Evolutionary conservation across 176 grass and related monocot species (phyloP).

Genomic region (Cymbopogon citratus): DNA sequence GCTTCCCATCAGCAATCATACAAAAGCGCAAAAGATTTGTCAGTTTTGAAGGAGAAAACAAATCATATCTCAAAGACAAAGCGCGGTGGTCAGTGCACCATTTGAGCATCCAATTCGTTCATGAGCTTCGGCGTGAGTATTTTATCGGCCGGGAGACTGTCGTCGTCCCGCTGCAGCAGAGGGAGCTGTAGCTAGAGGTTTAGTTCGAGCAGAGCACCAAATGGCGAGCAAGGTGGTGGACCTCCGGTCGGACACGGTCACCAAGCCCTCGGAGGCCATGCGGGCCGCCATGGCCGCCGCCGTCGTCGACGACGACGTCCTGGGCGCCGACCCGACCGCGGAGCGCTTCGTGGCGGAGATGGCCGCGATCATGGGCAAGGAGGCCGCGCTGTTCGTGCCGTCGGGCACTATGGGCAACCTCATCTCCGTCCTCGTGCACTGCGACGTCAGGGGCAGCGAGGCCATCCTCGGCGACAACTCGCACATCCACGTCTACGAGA

Average conservation of each 20-base stretch:
- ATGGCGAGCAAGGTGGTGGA: slow-evolving; percentile 70
- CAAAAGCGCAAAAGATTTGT: not conserved
- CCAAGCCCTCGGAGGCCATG: slow-evolving; percentile 79
- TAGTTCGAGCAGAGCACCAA: not conserved
- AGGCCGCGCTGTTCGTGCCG: slow-evolving; percentile 81
- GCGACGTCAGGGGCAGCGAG: slow-evolving; percentile 77
- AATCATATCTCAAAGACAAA: not conserved
- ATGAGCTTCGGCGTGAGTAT: not conserved
- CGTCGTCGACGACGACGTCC: slow-evolving; percentile 83
- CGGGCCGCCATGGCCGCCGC: slow-evolving; percentile 81
- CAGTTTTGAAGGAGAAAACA: not conserved
- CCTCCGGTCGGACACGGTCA: slow-evolving; percentile 88
- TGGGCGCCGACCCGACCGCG: slow-evolving; percentile 75
- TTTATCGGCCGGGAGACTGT: not conserved
- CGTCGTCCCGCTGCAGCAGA: not conserved
- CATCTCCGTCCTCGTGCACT: slow-evolving; percentile 85
- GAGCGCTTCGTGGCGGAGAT: slow-evolving; percentile 56
- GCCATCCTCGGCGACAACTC: slow-evolving; percentile 77
- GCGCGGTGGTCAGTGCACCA: not conserved
- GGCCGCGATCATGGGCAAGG: slow-evolving; percentile 80
- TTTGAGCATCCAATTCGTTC: not conserved
- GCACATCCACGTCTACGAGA: slow-evolving; percentile 91
- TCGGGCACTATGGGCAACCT: slow-evolving; percentile 97
- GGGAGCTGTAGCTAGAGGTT: not conserved
- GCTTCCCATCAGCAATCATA: not conserved